Evolutionary conservation across 2,329 filamentous ascomycete genomes (phyloP).

Genomic region (Colletotrichum lindemuthianum): DNA sequence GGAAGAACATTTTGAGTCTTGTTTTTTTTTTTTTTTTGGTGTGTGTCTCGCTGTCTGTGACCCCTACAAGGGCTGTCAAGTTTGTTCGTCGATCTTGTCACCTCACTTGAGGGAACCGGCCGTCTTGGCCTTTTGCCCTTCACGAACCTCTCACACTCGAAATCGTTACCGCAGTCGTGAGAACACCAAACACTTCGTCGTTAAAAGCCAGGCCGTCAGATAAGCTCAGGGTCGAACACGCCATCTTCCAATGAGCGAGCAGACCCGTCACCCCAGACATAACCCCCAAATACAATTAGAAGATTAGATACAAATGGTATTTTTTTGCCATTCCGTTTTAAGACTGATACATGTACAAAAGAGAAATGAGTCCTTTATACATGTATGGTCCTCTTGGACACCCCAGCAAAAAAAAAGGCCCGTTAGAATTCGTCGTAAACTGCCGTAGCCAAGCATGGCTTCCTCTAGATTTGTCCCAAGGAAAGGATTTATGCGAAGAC

Average conservation of each 20-base stretch:
- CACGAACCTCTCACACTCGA: no score
- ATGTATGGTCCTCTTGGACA: slow-evolving; percentile 36
- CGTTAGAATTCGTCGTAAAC: slow-evolving; percentile 48
- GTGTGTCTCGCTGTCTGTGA: no score
- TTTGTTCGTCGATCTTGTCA: slow-evolving; percentile 1
- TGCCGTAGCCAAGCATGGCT: slow-evolving; percentile 53
- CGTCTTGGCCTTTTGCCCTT: no score
- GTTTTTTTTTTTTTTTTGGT: no score
- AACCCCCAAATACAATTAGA: slow-evolving; percentile 53
- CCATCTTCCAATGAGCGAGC: slow-evolving; percentile 7
- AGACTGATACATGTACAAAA: slow-evolving; percentile 39
- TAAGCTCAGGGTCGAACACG: no score
- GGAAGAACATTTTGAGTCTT: no score
- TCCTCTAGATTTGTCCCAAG: slow-evolving; percentile 45
- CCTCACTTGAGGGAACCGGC: slow-evolving; percentile 27
- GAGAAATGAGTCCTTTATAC: slow-evolving; percentile 44
- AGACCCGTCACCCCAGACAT: not conserved
- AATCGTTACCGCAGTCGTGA: no score
- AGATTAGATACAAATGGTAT: slow-evolving; percentile 55
- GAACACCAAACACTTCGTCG: slow-evolving; percentile 31
- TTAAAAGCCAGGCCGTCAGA: slow-evolving; percentile 32
- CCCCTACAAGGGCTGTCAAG: no score
- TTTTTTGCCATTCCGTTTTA: slow-evolving; percentile 39
- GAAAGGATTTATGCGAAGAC: slow-evolving; percentile 62
- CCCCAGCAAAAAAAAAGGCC: slow-evolving; percentile 40